Base-by-base conservation (phyloP, 2,329 filamentous ascomycete species). In the Alternaria gansuensis region DNA sequence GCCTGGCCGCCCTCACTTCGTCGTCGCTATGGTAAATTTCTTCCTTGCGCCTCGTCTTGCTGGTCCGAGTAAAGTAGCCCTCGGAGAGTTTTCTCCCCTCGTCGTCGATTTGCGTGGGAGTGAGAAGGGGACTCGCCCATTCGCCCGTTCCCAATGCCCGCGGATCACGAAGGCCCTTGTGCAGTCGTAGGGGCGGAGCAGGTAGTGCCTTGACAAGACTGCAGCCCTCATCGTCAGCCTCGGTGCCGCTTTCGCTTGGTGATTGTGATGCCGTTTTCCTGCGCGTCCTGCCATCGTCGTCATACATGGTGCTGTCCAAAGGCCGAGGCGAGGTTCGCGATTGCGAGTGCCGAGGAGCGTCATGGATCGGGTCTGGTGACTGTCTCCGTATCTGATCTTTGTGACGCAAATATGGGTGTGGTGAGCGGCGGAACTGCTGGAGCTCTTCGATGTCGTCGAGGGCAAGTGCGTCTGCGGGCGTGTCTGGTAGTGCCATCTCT, bases 191-290 rank as follows among this genome's bases (percentile, higher is more conserved):
- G n/a, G 84, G 89, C 2, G 93, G 91, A 3, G 93, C 91, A 1
- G 94, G 93, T 23, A 97, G 80, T 0, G 93, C 90, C 75, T 90
- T 95, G 56, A 97, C 82, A 67, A 94, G 89, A 5, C 80, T 76
- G 41, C 82, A 83, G 63, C 93, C 90, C 77, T 98, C 94, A 79
- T 98, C 94, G 71, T 97, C 94, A 37, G 94, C 94, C 75, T 98
- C 94, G 17, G 93, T 96, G 24, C 94, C 94, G 75, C 93, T 97
- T 67, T 97, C 93, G 76, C 92, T 97, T 10, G 86, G 86, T 36
- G 75, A 76, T 34, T 69, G 71, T 9, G 73, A 72, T 10, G 51
- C 37, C n/a, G 44, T 40, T 64, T 71, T 76, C 55, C 72, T 67
- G 26, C 69, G 64, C 40, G 66, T 72, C 39, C 67, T 66, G 14